A percentile compares a stretch with the other conserved stretches of the same genome.
Evolutionary conservation across 1,139 yeast species (phyloP).

Genomic region (Casaregolazyma suthepensis): DNA sequence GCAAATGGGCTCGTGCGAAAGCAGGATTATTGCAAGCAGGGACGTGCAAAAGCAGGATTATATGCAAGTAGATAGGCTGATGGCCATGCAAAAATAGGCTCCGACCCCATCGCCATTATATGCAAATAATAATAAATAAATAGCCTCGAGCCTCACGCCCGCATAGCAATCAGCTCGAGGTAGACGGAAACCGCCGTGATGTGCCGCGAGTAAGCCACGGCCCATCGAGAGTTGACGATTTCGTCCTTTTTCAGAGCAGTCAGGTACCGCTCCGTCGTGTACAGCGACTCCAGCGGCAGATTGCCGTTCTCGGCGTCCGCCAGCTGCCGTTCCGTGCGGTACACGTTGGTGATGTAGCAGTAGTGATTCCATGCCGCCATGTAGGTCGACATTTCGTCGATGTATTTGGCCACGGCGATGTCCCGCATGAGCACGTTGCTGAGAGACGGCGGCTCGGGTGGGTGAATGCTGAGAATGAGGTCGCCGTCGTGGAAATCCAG

Average conservation of each 20-base stretch:
- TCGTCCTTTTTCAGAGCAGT: constrained; percentile 29
- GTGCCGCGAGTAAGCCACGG: constrained; percentile 25
- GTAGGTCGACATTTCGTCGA: constrained; percentile 20
- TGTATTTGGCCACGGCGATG: constrained; percentile 14
- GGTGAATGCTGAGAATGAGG: constrained; percentile 4
- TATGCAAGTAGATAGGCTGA: too few relatives aligned
- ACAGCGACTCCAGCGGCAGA: constrained; percentile 18
- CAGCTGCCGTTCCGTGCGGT: constrained; percentile 25
- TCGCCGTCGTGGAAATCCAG: constrained; percentile 8
- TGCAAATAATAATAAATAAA: not conserved
- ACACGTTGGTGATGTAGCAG: constrained; percentile 22
- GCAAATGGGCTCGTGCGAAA: not conserved
- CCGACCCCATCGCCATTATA: too few relatives aligned
- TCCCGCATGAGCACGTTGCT: constrained; percentile 1
- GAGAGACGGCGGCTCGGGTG: constrained; percentile 10
- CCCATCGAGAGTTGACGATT: constrained; percentile 24
- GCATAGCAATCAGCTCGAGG: not conserved
- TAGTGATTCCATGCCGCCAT: constrained; percentile 25
- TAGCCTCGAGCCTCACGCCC: not conserved
- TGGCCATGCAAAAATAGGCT: too few relatives aligned
- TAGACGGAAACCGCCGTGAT: not conserved
- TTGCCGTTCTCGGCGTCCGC: constrained; percentile 25
- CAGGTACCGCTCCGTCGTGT: constrained; percentile 23
- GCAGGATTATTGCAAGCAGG: not conserved
- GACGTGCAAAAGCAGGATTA: not conserved